Conservation (phyloP, 257 asterid species). For the Linaria vulgaris region DNA sequence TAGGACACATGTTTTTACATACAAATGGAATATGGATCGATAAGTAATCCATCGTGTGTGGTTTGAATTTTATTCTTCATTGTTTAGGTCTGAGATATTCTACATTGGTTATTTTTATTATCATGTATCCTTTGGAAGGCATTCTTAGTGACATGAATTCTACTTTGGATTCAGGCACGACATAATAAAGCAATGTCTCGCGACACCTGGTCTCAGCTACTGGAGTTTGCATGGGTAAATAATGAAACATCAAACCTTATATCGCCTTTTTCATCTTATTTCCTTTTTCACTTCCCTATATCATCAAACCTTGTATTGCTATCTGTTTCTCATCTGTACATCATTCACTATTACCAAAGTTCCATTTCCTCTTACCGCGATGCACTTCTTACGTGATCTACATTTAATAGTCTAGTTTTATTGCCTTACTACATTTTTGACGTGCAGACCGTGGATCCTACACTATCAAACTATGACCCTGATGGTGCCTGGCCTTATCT, state of each 20-base stretch:
- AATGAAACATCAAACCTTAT: neutral
- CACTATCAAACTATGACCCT: constrained; percentile 83
- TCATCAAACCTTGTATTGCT: neutral
- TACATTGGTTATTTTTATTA: neutral
- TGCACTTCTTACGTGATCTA: neutral
- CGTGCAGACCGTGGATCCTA: constrained; percentile 82
- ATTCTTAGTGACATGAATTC: neutral
- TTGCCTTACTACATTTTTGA: neutral
- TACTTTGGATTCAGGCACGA: constrained; percentile 60
- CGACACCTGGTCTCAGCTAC: constrained; percentile 96
- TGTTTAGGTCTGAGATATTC: too few species aligned
- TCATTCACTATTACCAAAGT: neutral
- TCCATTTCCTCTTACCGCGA: neutral
- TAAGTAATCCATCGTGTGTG: neutral
- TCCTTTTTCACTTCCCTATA: neutral
- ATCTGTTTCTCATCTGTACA: neutral
- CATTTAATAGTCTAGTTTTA: neutral
- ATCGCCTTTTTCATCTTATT: neutral
- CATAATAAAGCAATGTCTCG: constrained; percentile 98
- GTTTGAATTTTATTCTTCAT: too few species aligned
- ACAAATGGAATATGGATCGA: neutral
- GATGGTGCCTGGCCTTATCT: constrained; percentile 99
- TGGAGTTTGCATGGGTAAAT: constrained; percentile 93
- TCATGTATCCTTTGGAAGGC: neutral
- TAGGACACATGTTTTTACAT: neutral